Conservation (phyloP, 2,329 filamentous ascomycete genomes). For the Penicillium capsulatum region DNA sequence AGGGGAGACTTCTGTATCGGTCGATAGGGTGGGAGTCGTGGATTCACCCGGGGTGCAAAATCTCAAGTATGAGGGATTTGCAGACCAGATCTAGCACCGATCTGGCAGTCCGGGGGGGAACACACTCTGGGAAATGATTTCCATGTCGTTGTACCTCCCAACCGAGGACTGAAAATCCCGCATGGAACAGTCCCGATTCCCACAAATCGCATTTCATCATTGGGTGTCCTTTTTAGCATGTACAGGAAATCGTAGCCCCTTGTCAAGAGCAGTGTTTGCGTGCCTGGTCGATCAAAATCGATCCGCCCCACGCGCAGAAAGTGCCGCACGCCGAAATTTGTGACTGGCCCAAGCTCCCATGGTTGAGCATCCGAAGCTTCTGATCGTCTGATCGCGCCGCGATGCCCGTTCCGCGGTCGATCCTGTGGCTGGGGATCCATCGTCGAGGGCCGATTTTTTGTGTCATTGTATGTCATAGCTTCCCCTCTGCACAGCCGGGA, state of each 20-base stretch:
- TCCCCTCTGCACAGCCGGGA: constrained; percentile 2
- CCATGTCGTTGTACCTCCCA: constrained; percentile 1
- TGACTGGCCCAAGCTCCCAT: constrained; percentile 16
- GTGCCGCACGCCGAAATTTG: too few relatives aligned
- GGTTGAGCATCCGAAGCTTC: too few relatives aligned
- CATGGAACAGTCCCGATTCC: constrained; percentile 1
- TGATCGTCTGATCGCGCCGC: neutral
- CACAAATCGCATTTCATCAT: neutral
- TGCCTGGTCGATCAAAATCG: too few relatives aligned
- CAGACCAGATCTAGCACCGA: constrained; percentile 19
- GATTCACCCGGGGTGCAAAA: neutral
- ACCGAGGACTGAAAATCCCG: constrained; percentile 9
- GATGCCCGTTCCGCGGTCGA: constrained; percentile 7
- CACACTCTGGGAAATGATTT: constrained; percentile 3
- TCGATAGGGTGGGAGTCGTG: neutral
- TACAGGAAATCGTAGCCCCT: neutral
- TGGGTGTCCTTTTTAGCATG: neutral
- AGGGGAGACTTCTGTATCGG: neutral
- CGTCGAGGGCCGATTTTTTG: constrained; percentile 3
- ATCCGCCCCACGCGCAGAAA: too few relatives aligned
- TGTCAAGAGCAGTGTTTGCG: neutral
- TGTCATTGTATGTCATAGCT: constrained; percentile 21
- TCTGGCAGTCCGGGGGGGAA: constrained; percentile 15
- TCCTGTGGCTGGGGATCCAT: constrained; percentile 20
- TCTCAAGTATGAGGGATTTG: constrained; percentile 21